Base-by-base conservation (phyloP, 2,329 filamentous ascomycete species). In the Aulographum hederae region DNA sequence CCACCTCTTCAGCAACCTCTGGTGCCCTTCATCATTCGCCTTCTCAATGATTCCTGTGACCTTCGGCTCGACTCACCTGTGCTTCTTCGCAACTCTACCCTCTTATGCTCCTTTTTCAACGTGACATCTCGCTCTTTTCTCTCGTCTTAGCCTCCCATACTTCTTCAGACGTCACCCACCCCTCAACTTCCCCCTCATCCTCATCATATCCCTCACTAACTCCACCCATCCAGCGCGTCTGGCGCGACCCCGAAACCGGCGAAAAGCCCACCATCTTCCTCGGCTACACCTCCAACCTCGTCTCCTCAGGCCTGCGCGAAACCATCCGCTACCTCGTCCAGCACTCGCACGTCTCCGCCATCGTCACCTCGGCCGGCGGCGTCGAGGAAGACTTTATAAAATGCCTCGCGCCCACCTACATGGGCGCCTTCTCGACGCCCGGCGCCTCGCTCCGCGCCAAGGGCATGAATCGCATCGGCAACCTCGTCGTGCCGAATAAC, bases 381-480 rank as follows among this genome's bases (percentile, higher is more conserved):
- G 71, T 98, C 32, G 89, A 98, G 54, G 89, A 98, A 52, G 89
- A 98, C 54, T 74, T 98, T 35, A 98, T 98, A 66, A 98, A 98
- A 60, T 98, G 89, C 46, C 73, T 98, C 2, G 89, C 78, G 8
- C 76, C 82, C 32, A 98, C 89, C 0, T 95, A 94, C 54, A 73
- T 95, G 48, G 81, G 82, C 28, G 75, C 79, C 2, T 98, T 95
- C 57, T 70, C 67, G 32, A 74, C 80, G 0, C 58, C 67, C 1
- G 89, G 89, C 11, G 75, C 78, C 6, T 69, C 71, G 1, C 67
- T 98, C 15, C 79, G 89, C 25, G 67, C 73, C 38, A 78, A 81
- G 50, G 89, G 89, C 6, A 69, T 95, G 46, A 98, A 98, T 56
- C 74, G 89, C 19, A 95, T 98, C 45, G 89, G 89, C 32, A 95